Conservation (phyloP, 2,329 filamentous ascomycete species). For the Aureobasidium sp. region DNA sequence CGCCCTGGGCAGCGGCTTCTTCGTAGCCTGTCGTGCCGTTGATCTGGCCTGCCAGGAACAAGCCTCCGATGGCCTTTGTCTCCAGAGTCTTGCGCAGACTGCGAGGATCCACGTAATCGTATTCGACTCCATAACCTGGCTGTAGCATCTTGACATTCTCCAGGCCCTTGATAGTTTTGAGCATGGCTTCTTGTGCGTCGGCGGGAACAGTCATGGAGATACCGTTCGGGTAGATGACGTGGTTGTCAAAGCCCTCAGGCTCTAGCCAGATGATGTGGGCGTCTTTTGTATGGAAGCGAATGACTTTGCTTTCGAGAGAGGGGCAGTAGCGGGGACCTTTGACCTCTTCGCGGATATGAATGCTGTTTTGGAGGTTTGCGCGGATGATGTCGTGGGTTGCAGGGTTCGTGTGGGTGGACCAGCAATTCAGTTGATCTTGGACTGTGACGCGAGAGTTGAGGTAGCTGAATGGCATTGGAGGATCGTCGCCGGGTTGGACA, state of each 20-base stretch:
- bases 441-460: slow-evolving; percentile 73
- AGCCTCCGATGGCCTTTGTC: slow-evolving; percentile 80
- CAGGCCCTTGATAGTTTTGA: slow-evolving; percentile 82
- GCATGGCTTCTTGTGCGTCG: slow-evolving; percentile 74
- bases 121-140: slow-evolving; percentile 93
- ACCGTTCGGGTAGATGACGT: slow-evolving; percentile 91
- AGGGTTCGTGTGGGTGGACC: slow-evolving; percentile 80
- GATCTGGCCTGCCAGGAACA: slow-evolving; percentile 93
- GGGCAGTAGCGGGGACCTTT: slow-evolving; percentile 94
- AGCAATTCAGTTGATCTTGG: slow-evolving; percentile 74
- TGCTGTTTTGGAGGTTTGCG: slow-evolving; percentile 86
- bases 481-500: slow-evolving; percentile 72
- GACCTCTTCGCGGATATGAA: slow-evolving; percentile 92
- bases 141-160: slow-evolving; percentile 90
- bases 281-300: slow-evolving; percentile 74
- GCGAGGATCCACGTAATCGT: slow-evolving; percentile 95
- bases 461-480: slow-evolving; percentile 86
- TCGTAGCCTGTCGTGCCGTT: slow-evolving; percentile 98
- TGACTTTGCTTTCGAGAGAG: slow-evolving; percentile 88
- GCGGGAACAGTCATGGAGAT: slow-evolving; percentile 94
- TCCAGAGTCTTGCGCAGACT: slow-evolving; percentile 83
- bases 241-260: slow-evolving; percentile 85
- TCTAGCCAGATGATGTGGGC: slow-evolving; percentile 93
- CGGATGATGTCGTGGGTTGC: slow-evolving; percentile 76
- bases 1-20: slow-evolving; percentile 88